Evolutionary conservation across 2,329 filamentous ascomycete genomes (phyloP), one percentile per base, ranked within the genome.

Genomic region (Tolypocladium pustulatum): DNA sequence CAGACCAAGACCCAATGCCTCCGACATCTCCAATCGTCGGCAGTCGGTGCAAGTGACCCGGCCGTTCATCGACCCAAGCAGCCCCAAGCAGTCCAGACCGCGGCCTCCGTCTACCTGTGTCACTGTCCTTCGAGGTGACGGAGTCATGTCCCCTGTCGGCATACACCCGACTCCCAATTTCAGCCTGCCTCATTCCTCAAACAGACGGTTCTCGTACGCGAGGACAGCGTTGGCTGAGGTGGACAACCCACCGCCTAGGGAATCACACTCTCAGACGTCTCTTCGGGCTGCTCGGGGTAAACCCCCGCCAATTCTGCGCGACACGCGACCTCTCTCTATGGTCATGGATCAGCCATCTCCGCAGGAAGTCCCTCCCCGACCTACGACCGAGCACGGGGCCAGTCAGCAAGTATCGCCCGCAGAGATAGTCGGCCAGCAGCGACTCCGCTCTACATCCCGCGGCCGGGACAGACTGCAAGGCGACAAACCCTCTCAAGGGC

Each of bases 291-390:
- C 62, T 17, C 66, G 75, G 54, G 74, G 73, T 41, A 69, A 72
- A 20, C 76, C 78, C 2, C 78, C 81, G 2, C 76, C 78, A 1
- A 72, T 76, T 0, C 68, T 83, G 43, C 69, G 75, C 32, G 74
- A 78, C 60, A 76, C 80, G 1, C 75, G 80, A 7, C 79, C 81
- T 1, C 68, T 84, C 12, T 84, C 81, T 1, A 76, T 81, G 54
- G 80, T 84, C 2, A 69, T 77, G 56, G 81, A 84, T 59, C 76
- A 81, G 53, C 79, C 80, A 0, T 81, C 81, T 0, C 78, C 79
- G 1, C 63, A 60, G 25, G 59, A 63, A 15, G 66, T 66, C 12
- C 60, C 66, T 13, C 63, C 67, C 2, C 64, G 71, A 22, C 69
- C 72, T 25, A 67, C 67, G 8, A 73, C 65, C 10, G 61, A 62